These are phyloP conservation scores for Yarrowia yakushimensis DNA, from an alignment of 805 yeast species.

Conservation along the genomic window DNA sequence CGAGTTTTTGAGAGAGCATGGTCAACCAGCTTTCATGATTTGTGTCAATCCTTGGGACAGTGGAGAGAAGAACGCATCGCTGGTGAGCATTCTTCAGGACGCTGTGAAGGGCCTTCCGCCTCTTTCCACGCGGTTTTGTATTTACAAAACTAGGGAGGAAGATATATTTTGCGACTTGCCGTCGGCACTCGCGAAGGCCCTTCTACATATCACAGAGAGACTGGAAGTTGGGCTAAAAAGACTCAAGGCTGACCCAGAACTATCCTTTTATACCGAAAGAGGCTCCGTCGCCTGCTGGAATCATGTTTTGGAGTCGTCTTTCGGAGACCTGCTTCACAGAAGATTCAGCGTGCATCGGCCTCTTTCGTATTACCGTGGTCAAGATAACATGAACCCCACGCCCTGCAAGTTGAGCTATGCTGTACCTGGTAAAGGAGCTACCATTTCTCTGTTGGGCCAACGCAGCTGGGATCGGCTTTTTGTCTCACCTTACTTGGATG, in stretches of 20 bases:
- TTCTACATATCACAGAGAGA: neutral
- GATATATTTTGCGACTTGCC: neutral
- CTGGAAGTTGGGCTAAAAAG: neutral
- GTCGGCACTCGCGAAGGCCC: neutral
- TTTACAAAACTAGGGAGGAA: neutral
- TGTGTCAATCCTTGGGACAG: neutral
- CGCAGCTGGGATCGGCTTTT: neutral
- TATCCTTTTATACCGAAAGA: neutral
- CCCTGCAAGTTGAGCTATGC: neutral
- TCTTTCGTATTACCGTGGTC: neutral
- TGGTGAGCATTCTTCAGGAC: neutral
- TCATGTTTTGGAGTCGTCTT: neutral
- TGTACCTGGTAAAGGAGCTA: neutral
- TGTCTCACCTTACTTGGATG: neutral
- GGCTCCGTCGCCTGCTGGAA: neutral
- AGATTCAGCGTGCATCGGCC: neutral
- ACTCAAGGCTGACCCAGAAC: neutral
- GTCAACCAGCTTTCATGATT: neutral
- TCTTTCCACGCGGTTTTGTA: neutral
- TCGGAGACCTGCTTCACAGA: neutral
- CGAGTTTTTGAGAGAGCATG: neutral
- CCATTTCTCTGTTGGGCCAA: neutral
- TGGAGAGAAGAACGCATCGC: neutral
- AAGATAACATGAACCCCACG: neutral
- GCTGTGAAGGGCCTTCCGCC: neutral